Conservation (phyloP, 164 flowering plant genomes). For the Stephania yunnanensis region DNA sequence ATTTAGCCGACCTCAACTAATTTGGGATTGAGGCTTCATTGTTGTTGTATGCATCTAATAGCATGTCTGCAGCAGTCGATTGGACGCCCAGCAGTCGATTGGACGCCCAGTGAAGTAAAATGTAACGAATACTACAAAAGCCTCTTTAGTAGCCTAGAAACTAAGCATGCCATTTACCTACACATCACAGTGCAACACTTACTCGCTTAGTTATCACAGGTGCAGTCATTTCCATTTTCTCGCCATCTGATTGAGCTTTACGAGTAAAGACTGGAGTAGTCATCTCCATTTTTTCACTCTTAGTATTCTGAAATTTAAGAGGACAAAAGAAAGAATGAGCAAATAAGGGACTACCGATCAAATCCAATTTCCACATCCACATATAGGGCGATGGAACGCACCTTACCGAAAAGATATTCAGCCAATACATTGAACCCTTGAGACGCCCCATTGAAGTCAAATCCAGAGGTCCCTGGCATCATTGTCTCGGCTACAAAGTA, state of each 20-base stretch:
- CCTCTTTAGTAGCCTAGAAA: too few species aligned
- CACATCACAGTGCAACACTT: constrained; percentile 1
- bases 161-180: background rate
- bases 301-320: constrained; percentile 43
- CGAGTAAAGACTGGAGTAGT: constrained; percentile 84
- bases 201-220: constrained; percentile 82
- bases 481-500: constrained; percentile 77
- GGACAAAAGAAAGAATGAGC: constrained; percentile 4
- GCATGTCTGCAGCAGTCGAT: too few species aligned
- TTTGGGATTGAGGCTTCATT: too few species aligned
- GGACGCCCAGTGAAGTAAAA: too few species aligned
- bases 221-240: constrained; percentile 91
- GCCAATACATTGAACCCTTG: constrained; percentile 84
- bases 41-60: too few species aligned
- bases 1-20: too few species aligned
- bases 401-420: constrained; percentile 93
- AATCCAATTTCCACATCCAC: background rate
- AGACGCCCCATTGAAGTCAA: constrained; percentile 78
- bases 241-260: constrained; percentile 49
- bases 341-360: background rate
- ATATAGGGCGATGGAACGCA: constrained; percentile 18
- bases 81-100: too few species aligned
- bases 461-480: constrained; percentile 83
- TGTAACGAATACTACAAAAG: too few species aligned
- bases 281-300: constrained; percentile 79